These are phyloP conservation scores for Aspergillus terreus DNA, from an alignment of 2,329 filamentous ascomycete species.

Conservation along the genomic window DNA sequence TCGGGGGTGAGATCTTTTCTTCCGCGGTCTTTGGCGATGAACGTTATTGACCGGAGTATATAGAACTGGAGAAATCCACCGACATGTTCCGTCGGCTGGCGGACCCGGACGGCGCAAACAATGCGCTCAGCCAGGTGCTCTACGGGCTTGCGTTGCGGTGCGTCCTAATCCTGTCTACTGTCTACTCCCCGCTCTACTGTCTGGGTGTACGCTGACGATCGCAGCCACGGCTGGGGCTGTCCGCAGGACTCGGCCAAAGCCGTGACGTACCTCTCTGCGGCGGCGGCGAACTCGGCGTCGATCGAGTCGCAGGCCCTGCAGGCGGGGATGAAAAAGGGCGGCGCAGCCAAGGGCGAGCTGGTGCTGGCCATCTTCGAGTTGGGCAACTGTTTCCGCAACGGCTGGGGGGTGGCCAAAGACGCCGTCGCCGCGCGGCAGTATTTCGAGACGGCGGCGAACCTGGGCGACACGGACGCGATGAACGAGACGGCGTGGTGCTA, in stretches of 20 bases:
- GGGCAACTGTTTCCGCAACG: slow-evolving; percentile 72
- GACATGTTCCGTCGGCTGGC: slow-evolving; percentile 78
- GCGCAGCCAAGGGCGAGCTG: slow-evolving; percentile 91
- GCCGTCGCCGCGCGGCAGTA: slow-evolving; percentile 82
- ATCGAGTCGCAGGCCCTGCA: slow-evolving; percentile 82
- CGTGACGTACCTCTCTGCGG: slow-evolving; percentile 79
- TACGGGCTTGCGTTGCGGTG: slow-evolving; percentile 88
- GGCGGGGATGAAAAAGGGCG: slow-evolving; percentile 87
- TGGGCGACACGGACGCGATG: slow-evolving; percentile 96
- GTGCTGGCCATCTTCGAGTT: slow-evolving; percentile 96
- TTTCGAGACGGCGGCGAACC: slow-evolving; percentile 94
- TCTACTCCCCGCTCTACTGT: background rate
- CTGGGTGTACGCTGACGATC: background rate
- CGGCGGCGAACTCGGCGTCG: slow-evolving; percentile 82
- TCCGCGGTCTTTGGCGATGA: background rate
- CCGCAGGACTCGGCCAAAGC: slow-evolving; percentile 67
- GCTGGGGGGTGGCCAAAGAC: slow-evolving; percentile 88
- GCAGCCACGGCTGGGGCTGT: slow-evolving; percentile 90
- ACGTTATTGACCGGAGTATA: too few species aligned
- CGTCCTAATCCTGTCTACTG: slow-evolving; percentile 24
- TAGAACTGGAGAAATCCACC: slow-evolving; percentile 73
- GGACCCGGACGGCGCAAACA: slow-evolving; percentile 78
- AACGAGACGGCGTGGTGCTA: slow-evolving; percentile 97
- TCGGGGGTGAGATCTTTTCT: slow-evolving; percentile 50
- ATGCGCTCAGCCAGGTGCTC: slow-evolving; percentile 90